Evolutionary conservation across 306 rosid species (phyloP).

Genomic region (Prosopis cineraria): DNA sequence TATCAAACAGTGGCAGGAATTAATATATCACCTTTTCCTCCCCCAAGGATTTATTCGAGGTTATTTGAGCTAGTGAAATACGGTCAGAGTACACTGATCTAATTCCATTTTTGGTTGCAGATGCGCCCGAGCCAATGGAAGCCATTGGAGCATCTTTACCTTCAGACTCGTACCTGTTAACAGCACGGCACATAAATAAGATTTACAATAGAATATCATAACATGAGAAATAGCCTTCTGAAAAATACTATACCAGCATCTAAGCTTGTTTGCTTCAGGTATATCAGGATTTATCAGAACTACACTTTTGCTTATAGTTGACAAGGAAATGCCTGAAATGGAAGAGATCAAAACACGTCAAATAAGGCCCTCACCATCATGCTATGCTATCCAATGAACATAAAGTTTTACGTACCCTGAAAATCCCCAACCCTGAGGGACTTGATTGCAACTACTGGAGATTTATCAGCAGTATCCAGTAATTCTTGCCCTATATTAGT

Average conservation of each 20-base stretch:
- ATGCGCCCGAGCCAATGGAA: constrained; percentile 60
- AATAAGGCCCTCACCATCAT: not conserved
- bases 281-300: constrained; percentile 67
- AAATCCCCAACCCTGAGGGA: constrained; percentile 88
- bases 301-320: constrained; percentile 65
- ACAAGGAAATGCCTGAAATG: constrained; percentile 83
- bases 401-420: constrained; percentile 58
- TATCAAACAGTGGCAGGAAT: not conserved
- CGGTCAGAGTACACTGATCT: constrained; percentile 84
- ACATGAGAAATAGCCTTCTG: not conserved
- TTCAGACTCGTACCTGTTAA: constrained; percentile 81
- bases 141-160: constrained; percentile 78
- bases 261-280: constrained; percentile 73
- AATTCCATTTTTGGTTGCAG: constrained; percentile 47
- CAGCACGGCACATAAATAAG: not conserved
- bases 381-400: not conserved
- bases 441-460: constrained; percentile 81
- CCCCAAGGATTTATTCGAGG: constrained; percentile 64
- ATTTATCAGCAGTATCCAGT: constrained; percentile 64
- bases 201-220: not conserved
- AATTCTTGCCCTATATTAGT: constrained; percentile 77
- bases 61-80: constrained; percentile 55
- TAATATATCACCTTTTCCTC: constrained; percentile 66
- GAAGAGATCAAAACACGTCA: not conserved
- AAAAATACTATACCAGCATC: constrained; percentile 60